Conservation (phyloP, 2,329 filamentous ascomycete species). For the Bipolaris zeicola region DNA sequence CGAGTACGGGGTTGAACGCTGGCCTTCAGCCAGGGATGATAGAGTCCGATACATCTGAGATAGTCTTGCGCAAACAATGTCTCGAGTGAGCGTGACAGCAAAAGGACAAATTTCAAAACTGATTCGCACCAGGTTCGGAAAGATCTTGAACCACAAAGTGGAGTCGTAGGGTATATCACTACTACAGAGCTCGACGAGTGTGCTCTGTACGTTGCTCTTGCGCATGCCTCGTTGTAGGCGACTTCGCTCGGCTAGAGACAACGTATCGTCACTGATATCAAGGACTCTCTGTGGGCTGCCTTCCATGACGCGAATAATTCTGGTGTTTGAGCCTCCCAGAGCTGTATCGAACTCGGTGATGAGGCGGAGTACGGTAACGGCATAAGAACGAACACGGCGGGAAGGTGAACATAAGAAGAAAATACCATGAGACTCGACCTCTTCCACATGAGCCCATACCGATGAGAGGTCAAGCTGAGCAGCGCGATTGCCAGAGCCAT, state of each 20-base stretch:
- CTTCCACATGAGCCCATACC: constrained; percentile 91
- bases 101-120: constrained; percentile 91
- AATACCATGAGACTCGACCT: constrained; percentile 92
- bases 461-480: constrained; percentile 83
- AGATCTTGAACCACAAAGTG: constrained; percentile 96
- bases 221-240: constrained; percentile 88
- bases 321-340: constrained; percentile 76
- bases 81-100: constrained; percentile 85
- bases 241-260: constrained; percentile 91
- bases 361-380: constrained; percentile 87
- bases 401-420: constrained; percentile 99
- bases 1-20: constrained; percentile 55
- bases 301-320: constrained; percentile 91
- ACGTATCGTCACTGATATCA: constrained; percentile 87
- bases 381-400: constrained; percentile 82
- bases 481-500: constrained; percentile 73
- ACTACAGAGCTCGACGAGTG: constrained; percentile 89
- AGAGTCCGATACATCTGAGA: constrained; percentile 92
- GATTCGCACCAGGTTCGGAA: constrained; percentile 90
- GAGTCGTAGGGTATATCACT: constrained; percentile 95
- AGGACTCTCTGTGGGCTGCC: constrained; percentile 87
- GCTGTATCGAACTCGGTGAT: constrained; percentile 94
- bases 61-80: constrained; percentile 89
- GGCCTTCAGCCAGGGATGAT: constrained; percentile 73
- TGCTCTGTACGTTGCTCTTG: constrained; percentile 81